These are phyloP conservation scores for Endogone sp. DNA, from an alignment of 192 early-diverging fungal species.

Conservation along the genomic window DNA sequence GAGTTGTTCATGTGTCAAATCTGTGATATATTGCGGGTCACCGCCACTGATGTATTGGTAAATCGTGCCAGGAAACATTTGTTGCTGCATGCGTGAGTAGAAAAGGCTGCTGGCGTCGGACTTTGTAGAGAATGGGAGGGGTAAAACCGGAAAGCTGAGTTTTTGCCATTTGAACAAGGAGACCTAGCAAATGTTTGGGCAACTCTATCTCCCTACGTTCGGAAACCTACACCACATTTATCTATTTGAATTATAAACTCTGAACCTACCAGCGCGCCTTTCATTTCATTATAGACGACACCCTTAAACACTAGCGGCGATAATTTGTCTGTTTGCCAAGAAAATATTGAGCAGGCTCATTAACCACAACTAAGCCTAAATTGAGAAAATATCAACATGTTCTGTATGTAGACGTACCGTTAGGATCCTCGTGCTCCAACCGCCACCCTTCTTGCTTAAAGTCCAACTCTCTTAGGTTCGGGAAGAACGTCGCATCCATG, in stretches of 20 bases:
- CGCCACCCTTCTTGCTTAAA: constrained; percentile 96
- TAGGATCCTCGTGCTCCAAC: constrained; percentile 73
- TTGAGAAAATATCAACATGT: neutral
- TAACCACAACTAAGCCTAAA: too few relatives aligned
- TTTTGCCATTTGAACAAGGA: too few relatives aligned
- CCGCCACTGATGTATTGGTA: constrained; percentile 86
- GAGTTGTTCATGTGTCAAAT: constrained; percentile 82
- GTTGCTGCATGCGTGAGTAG: constrained; percentile 69
- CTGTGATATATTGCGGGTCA: constrained; percentile 82
- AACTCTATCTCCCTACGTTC: too few relatives aligned
- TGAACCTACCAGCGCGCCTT: constrained; percentile 65
- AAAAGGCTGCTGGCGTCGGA: constrained; percentile 83
- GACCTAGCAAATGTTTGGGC: too few relatives aligned
- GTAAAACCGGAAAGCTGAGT: neutral
- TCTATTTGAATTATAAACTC: too few relatives aligned
- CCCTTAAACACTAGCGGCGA: constrained; percentile 86
- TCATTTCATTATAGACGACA: constrained; percentile 99
- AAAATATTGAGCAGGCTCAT: too few relatives aligned
- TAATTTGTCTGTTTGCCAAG: constrained; percentile 36
- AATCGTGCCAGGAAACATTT: constrained; percentile 79
- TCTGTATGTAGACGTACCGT: constrained; percentile 25
- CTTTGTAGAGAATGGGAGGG: constrained; percentile 27
- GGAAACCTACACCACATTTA: too few relatives aligned
- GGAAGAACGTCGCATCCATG: constrained; percentile 86
- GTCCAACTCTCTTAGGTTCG: constrained; percentile 74